These are phyloP conservation scores for Wickerhamiella sorbophila DNA, from an alignment of 805 yeast genomes.

Conservation along the genomic window DNA sequence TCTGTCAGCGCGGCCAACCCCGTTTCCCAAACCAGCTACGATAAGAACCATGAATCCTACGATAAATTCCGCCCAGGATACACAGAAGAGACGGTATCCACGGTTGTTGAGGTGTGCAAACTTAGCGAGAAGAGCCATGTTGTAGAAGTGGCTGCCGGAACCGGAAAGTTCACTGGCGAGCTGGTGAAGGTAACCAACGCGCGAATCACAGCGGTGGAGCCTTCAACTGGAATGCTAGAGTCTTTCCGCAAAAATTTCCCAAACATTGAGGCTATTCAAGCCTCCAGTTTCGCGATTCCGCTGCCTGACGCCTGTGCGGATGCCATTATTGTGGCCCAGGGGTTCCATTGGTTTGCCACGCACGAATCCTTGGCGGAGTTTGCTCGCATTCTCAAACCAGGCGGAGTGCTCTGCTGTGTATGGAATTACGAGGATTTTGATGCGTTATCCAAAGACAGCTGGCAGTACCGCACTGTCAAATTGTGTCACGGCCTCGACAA, in stretches of 20 bases:
- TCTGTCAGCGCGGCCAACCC: conserved; percentile 23
- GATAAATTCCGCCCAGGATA: conserved; percentile 42
- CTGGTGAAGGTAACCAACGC: conserved; percentile 28
- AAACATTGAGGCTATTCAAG: conserved; percentile 25
- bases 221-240: conserved; percentile 42
- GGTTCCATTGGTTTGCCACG: conserved; percentile 56
- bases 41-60: conserved; percentile 37
- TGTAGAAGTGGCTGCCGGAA: conserved; percentile 45
- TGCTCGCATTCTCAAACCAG: conserved; percentile 35
- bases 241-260: conserved; percentile 37
- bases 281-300: conserved; percentile 37
- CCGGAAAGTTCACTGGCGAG: conserved; percentile 45
- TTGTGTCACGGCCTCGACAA: conserved; percentile 28
- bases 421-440: conserved; percentile 41
- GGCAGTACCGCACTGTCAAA: conserved; percentile 29
- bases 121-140: conserved; percentile 24
- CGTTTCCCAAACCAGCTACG: conserved; percentile 36
- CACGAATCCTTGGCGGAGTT: conserved; percentile 34
- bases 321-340: conserved; percentile 43
- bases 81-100: conserved; percentile 29
- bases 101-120: conserved; percentile 29
- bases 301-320: conserved; percentile 32
- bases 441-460: conserved; percentile 20
- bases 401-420: conserved; percentile 38
- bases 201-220: conserved; percentile 37